Percentiles rank a stretch among this genome's conserved stretches.
Evolutionary conservation across 2,329 filamentous ascomycete genomes (phyloP).

Genomic region (Aspergillus niger): DNA sequence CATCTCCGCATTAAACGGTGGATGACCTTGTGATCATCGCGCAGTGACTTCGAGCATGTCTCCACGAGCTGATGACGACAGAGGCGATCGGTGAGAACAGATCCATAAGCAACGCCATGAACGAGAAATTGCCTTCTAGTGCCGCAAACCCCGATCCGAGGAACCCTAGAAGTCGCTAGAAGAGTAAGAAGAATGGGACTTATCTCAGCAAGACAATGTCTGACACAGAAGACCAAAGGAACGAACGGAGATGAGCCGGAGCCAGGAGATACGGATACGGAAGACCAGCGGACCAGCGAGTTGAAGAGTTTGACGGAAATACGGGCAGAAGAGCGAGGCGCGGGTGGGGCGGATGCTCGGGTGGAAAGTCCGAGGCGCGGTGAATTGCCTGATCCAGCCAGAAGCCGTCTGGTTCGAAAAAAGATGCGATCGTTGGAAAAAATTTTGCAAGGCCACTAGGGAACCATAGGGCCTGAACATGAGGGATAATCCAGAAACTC

Average conservation of each 20-base stretch:
- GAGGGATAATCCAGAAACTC: not conserved
- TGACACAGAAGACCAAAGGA: not conserved
- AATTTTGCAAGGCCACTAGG: not conserved
- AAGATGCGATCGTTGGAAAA: not conserved
- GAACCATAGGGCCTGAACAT: not conserved
- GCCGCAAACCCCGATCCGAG: not conserved
- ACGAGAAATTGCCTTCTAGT: not conserved
- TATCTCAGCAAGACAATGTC: not conserved
- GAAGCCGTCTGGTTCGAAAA: not conserved
- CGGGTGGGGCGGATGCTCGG: constrained; percentile 11
- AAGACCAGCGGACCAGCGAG: not conserved
- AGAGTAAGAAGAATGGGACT: not conserved
- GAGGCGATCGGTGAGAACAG: not conserved
- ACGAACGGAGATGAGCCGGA: constrained; percentile 5
- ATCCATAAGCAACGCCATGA: not conserved
- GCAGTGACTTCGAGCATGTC: not conserved
- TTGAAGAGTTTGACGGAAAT: constrained; percentile 11
- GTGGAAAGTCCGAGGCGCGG: constrained; percentile 12
- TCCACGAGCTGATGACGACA: not conserved
- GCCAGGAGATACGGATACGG: not conserved
- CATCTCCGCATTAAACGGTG: not conserved
- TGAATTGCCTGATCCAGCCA: constrained; percentile 19
- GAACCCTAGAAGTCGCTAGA: not conserved
- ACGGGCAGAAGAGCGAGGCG: constrained; percentile 9
- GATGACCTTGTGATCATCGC: not conserved